These are phyloP conservation scores for Malassezia yamatoensis DNA, from an alignment of 1,284 basidiomycete species.

Conservation along the genomic window DNA sequence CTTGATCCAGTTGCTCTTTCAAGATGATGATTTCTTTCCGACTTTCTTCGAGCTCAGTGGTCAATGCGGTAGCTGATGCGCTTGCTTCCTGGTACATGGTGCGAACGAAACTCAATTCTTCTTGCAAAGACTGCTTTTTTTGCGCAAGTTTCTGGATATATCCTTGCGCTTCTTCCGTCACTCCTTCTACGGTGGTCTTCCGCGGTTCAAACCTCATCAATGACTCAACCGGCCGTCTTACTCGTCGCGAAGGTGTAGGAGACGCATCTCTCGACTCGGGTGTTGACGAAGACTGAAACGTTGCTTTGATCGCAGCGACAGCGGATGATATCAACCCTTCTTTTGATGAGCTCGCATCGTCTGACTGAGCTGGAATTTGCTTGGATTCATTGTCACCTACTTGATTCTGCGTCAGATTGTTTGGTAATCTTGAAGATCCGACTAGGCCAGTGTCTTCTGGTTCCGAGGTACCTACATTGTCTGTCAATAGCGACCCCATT, in stretches of 20 bases:
- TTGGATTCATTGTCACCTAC: too few species aligned
- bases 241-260: neutral
- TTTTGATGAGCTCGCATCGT: neutral
- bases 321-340: neutral
- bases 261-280: neutral
- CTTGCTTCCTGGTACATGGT: conserved; percentile 13
- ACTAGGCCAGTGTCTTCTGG: too few species aligned
- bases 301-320: neutral
- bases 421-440: too few species aligned
- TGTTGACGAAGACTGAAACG: neutral
- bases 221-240: neutral
- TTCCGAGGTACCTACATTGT: too few species aligned
- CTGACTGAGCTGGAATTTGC: neutral
- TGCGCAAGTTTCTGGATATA: neutral
- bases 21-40: neutral
- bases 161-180: neutral
- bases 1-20: neutral
- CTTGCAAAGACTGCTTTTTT: neutral
- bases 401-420: too few species aligned
- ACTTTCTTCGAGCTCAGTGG: neutral
- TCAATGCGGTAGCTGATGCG: neutral
- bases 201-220: neutral
- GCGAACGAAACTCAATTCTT: conserved; percentile 6
- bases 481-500: too few species aligned
- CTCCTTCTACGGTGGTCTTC: neutral